Percentiles rank a stretch among this genome's conserved stretches.
phyloP scores from a whole-genome alignment of 73 alveolate genomes.

The Paramecium biaurelia region DNA sequence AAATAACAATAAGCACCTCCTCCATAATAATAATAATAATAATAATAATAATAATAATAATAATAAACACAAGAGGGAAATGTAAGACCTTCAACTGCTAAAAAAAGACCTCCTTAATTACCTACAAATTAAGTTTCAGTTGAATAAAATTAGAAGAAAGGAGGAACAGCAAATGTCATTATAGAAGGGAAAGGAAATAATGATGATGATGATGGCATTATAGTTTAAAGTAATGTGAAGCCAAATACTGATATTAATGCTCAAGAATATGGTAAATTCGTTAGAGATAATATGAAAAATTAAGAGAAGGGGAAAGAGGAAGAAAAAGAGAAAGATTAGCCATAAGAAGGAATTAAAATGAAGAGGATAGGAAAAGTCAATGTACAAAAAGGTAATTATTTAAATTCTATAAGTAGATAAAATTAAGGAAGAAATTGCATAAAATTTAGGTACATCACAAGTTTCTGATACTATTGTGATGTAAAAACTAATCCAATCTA shows the following conservation, averaged over 20 bases:
- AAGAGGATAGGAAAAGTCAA: conserved; percentile 19
- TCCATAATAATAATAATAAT: not conserved
- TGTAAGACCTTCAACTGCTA: conserved; percentile 55
- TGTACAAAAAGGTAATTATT: not conserved
- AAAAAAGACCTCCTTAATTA: conserved; percentile 50
- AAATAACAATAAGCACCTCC: not conserved
- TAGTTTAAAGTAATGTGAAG: not conserved
- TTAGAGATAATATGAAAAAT: conserved; percentile 43
- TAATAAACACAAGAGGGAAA: not conserved
- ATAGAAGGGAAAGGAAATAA: conserved; percentile 32
- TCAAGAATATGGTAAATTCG: conserved; percentile 47
- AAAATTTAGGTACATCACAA: conserved; percentile 17
- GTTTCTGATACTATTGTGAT: conserved; percentile 11
- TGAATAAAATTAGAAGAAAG: not conserved
- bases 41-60: not conserved
- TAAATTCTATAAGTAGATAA: not conserved
- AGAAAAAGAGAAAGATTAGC: not conserved
- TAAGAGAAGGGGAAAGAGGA: not conserved
- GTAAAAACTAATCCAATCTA: conserved; percentile 20
- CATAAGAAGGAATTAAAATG: conserved; percentile 17
- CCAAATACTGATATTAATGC: conserved; percentile 30
- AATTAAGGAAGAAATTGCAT: not conserved
- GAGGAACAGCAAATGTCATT: conserved; percentile 51
- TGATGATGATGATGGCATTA: conserved; percentile 45
- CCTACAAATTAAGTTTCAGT: not conserved